phyloP scores from a whole-genome alignment of 176 grass and related monocot genomes.

The Calamus simplicifolius region DNA sequence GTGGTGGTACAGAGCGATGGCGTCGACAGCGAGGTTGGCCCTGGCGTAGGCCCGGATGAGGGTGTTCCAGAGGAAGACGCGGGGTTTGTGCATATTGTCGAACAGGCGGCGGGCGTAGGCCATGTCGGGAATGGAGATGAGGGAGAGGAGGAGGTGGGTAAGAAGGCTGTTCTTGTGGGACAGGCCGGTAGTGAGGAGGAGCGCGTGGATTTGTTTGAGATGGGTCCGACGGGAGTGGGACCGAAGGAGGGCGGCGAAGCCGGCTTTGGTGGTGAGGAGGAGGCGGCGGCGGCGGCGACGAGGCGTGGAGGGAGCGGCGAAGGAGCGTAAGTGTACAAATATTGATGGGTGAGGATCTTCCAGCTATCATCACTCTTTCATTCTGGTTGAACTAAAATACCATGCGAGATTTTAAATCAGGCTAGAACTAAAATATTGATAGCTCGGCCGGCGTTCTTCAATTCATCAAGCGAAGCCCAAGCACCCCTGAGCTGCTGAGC shows the following conservation, averaged over 20 bases:
- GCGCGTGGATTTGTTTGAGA: conserved; percentile 8
- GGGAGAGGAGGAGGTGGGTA: conserved; percentile 7
- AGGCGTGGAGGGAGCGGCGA: no score
- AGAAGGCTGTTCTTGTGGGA: conserved; percentile 12
- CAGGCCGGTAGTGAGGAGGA: conserved; percentile 13
- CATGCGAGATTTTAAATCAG: no score
- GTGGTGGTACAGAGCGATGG: not conserved
- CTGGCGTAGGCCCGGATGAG: conserved; percentile 9
- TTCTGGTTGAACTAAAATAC: no score
- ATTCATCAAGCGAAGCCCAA: no score
- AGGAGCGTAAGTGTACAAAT: no score
- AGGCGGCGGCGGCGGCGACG: not conserved
- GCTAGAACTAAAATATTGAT: no score
- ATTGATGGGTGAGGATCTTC: no score
- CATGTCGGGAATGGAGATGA: not conserved
- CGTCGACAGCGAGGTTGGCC: not conserved
- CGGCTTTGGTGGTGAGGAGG: conserved; percentile 3
- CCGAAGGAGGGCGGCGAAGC: conserved; percentile 7
- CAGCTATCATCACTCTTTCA: no score
- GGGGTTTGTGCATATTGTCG: conserved; percentile 20
- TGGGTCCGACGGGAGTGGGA: not conserved
- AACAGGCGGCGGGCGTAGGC: conserved; percentile 6
- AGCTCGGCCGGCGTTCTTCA: no score
- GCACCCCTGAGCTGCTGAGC: no score
- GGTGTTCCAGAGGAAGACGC: conserved; percentile 19